These are phyloP conservation scores for Penicillium chermesinum DNA, from an alignment of 495 filamentous ascomycete species.

Conservation along the genomic window DNA sequence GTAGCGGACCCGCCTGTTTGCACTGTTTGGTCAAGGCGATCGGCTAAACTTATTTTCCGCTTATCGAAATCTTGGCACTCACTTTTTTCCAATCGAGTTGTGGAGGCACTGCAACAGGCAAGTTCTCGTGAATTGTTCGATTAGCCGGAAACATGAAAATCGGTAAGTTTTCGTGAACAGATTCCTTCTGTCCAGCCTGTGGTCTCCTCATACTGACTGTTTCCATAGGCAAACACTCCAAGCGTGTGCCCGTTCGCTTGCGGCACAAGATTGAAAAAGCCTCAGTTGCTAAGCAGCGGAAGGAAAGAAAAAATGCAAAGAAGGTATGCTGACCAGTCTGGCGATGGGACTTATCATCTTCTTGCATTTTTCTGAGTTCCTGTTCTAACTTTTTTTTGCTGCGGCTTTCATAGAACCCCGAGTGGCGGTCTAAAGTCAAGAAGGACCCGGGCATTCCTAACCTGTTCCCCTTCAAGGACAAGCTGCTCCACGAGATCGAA, in stretches of 20 bases:
- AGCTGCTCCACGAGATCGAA: conserved; percentile 89
- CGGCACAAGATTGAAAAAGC: conserved; percentile 96
- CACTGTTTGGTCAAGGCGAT: conserved; percentile 30
- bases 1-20: conserved; percentile 14
- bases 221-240: conserved; percentile 81
- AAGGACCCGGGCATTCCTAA: conserved; percentile 98
- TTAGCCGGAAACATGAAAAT: conserved; percentile 42
- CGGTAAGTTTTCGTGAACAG: conserved; percentile 29
- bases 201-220: conserved; percentile 8
- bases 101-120: conserved; percentile 4
- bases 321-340: conserved; percentile 42
- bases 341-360: background rate
- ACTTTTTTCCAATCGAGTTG: conserved; percentile 24
- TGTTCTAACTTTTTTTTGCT: no score
- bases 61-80: conserved; percentile 45
- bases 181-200: background rate
- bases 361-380: conserved; percentile 2
- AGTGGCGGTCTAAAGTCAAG: conserved; percentile 90
- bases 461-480: conserved; percentile 96
- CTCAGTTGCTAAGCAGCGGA: conserved; percentile 82
- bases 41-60: conserved; percentile 34
- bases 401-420: conserved; percentile 87
- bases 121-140: background rate
- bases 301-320: conserved; percentile 81
- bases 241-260: conserved; percentile 80